These are phyloP conservation scores for Wickerhamomyces bovis DNA, from an alignment of 805 yeast species.

Conservation along the genomic window DNA sequence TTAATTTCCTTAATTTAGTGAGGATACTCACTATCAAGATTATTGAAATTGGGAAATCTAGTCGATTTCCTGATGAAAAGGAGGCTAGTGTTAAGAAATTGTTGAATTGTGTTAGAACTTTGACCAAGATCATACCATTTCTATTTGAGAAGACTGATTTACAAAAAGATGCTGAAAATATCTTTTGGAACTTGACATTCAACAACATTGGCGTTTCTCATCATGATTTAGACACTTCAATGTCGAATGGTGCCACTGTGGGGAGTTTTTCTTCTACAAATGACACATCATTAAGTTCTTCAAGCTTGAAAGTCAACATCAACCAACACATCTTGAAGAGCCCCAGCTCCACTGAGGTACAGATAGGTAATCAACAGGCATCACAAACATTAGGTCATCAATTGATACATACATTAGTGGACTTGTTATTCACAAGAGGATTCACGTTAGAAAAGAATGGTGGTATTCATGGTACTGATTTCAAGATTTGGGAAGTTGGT, in stretches of 20 bases:
- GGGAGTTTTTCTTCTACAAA: slow-evolving; percentile 24
- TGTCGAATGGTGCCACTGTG: slow-evolving; percentile 15
- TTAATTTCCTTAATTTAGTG: slow-evolving; percentile 52
- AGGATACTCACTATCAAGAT: slow-evolving; percentile 31
- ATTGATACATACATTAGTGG: slow-evolving; percentile 33
- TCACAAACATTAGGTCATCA: slow-evolving; percentile 27
- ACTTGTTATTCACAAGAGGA: slow-evolving; percentile 48
- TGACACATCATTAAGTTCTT: slow-evolving; percentile 9
- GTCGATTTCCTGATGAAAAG: slow-evolving; percentile 22
- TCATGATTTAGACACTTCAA: not conserved
- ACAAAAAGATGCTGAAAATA: slow-evolving; percentile 27
- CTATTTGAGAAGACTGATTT: slow-evolving; percentile 43
- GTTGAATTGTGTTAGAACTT: slow-evolving; percentile 55
- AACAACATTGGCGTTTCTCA: slow-evolving; percentile 6
- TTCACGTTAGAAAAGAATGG: slow-evolving; percentile 40
- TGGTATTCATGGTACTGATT: slow-evolving; percentile 27
- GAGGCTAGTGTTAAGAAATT: slow-evolving; percentile 29
- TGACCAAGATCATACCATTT: slow-evolving; percentile 62
- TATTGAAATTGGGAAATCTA: slow-evolving; percentile 15
- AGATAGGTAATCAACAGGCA: slow-evolving; percentile 10
- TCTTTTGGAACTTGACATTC: slow-evolving; percentile 39
- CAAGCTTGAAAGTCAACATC: slow-evolving; percentile 15
- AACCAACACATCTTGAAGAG: slow-evolving; percentile 7
- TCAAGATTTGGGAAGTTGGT: slow-evolving; percentile 75
- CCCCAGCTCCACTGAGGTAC: slow-evolving; percentile 15